Conservation (phyloP, 805 yeast species). For the Isabelozyma rhagii region DNA sequence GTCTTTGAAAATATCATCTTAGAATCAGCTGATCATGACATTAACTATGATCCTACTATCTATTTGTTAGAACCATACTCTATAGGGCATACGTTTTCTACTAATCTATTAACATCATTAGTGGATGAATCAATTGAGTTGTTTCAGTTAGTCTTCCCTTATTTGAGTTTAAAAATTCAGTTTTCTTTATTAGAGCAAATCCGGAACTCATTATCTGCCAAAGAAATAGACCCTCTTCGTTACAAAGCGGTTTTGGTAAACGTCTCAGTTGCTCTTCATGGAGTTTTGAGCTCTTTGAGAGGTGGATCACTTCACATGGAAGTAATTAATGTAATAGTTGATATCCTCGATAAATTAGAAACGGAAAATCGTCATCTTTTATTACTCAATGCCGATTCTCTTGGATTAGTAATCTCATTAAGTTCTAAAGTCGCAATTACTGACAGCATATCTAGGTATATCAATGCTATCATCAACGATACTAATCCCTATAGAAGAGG, state of each 20-base stretch:
- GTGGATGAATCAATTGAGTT: conserved; percentile 80
- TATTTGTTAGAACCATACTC: conserved; percentile 26
- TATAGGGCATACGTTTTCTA: conserved; percentile 16
- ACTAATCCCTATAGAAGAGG: conserved; percentile 63
- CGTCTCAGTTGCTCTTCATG: conserved; percentile 60
- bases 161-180: conserved; percentile 74
- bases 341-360: conserved; percentile 46
- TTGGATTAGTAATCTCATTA: conserved; percentile 46
- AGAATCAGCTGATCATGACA: conserved; percentile 20
- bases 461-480: conserved; percentile 64
- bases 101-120: conserved; percentile 35
- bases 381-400: conserved; percentile 50
- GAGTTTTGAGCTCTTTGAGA: conserved; percentile 30
- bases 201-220: conserved; percentile 47
- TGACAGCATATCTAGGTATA: conserved; percentile 17
- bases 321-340: conserved; percentile 45
- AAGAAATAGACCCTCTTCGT: conserved; percentile 29
- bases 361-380: conserved; percentile 39
- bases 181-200: conserved; percentile 83
- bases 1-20: conserved; percentile 22
- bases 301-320: conserved; percentile 22
- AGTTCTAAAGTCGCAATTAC: conserved; percentile 12
- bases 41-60: conserved; percentile 31
- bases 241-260: conserved; percentile 56
- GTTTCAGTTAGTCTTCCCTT: conserved; percentile 67